phyloP scores from a whole-genome alignment of 805 yeast species.

The Nakazawaea laoshanensis region DNA sequence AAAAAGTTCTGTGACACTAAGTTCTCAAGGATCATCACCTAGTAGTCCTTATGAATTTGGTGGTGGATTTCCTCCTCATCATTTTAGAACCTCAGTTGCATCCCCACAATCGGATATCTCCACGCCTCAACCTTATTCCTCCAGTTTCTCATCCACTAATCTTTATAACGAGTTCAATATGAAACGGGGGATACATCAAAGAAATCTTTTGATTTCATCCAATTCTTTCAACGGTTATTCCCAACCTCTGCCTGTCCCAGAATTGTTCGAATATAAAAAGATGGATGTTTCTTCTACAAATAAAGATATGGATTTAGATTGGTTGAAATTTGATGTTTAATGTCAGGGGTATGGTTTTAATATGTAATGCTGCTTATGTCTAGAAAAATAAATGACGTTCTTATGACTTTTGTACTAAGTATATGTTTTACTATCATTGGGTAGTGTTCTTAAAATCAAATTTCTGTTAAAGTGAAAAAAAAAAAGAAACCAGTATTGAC shows the following conservation, averaged over 20 bases:
- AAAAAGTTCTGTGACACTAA: constrained; percentile 8
- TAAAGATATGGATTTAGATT: constrained; percentile 24
- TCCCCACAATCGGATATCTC: not conserved
- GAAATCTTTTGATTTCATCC: constrained; percentile 1
- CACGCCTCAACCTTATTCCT: constrained; percentile 3
- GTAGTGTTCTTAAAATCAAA: too few species aligned
- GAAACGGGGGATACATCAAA: constrained; percentile 12
- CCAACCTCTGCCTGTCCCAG: too few species aligned
- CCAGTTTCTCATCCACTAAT: constrained; percentile 10
- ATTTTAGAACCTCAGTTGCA: not conserved
- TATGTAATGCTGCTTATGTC: too few species aligned
- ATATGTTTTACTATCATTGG: too few species aligned
- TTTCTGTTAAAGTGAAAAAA: constrained; percentile 2
- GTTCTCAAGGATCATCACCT: constrained; percentile 8
- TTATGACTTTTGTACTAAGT: too few species aligned
- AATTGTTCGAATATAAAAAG: too few species aligned
- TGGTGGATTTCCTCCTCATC: not conserved
- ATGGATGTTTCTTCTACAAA: constrained; percentile 9
- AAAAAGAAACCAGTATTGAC: constrained; percentile 37
- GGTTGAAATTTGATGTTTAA: constrained; percentile 26
- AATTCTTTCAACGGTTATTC: too few species aligned
- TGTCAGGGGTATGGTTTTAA: too few species aligned
- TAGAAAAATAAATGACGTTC: too few species aligned
- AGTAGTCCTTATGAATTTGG: constrained; percentile 3
- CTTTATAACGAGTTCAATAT: constrained; percentile 12